Base-by-base conservation (phyloP, 75 land plant species). In the Picea glauca region DNA sequence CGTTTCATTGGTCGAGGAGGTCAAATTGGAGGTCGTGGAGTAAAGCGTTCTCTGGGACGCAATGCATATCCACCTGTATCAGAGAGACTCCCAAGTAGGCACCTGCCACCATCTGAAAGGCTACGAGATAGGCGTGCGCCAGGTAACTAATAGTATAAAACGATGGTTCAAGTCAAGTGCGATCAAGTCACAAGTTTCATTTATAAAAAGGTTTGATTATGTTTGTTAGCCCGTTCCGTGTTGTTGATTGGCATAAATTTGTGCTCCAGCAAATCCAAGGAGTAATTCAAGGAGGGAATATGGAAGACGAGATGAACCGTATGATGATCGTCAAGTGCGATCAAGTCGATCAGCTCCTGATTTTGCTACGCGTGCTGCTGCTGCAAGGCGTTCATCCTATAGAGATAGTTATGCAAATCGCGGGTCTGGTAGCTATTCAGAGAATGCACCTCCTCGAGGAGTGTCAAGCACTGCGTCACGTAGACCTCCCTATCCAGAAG, bases 111-210 rank as follows among this genome's bases (percentile, higher is more conserved):
- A n/a, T 30, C 60, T 18, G 84, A 73, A 23, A 72, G 93, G 77
- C 78, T 85, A 32, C 85, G 89, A 81, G 93, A 88, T 9, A 86
- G 88, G 58, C 85, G 90, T 21, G 78, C 79, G n/a, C 83, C 91
- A 17, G 84, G 91, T 88, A 76, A 46, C 50, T 46, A 46, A n/a
- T n/a, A n/a, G n/a, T n/a, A n/a, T n/a, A n/a, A n/a, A n/a, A n/a
- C n/a, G n/a, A n/a, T n/a, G n/a, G n/a, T n/a, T n/a, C n/a, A n/a
- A n/a, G n/a, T n/a, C n/a, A n/a, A n/a, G n/a, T n/a, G n/a, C n/a
- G n/a, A n/a, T n/a, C n/a, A n/a, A n/a, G n/a, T 40, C 46, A 46
- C 6, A 61, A 61, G 17, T 14, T 18, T 7, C 62, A n/a, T 61
- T 61, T 1, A 5, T 21, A 62, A 5, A 62, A 0, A 62, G 21